Base-by-base conservation (phyloP, 331 rosid species). In the Prunus yedoensis region DNA sequence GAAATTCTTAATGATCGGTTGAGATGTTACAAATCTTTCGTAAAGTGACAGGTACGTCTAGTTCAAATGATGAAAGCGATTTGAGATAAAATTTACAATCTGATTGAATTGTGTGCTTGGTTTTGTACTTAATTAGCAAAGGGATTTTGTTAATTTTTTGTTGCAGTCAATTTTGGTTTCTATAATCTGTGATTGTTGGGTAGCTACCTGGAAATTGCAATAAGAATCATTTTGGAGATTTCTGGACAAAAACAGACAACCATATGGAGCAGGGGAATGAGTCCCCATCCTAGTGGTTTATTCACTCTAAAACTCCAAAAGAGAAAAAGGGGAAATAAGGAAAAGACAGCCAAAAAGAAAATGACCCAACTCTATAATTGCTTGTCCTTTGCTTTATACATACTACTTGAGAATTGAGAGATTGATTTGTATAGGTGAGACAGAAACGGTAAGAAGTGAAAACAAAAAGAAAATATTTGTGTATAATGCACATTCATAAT, bases 281-380 rank as follows among this genome's bases (percentile, higher is more conserved):
- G 45, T 35, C n/a, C 51, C 27, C 59, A 70, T 27, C 59, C 77
- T 11, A 76, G 70, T 38, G 23, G 9, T 38, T 72, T 81, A 60
- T 71, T 76, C 77, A 54, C 61, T 80, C 53, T 2, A 62, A 49
- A 77, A 77, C 50, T 77, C 58, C 66, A 58, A 66, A 78, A 78
- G 62, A 45, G 21, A 69, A 38, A 74, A 62, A 52, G 63, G 3
- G 65, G 25, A 50, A 63, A 78, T 23, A 70, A 46, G 75, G 69
- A 77, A 49, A 75, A 54, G 69, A 82, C 78, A 76, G 61, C 25
- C 74, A 47, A 72, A 72, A 66, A 72, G 81, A 38, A 78, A 70
- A 73, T 49, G 84, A 52, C 80, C 79, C 78, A 65, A 27, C 74
- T 74, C 61, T 23, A 79, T 68, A 60, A 59, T 81, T 74, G 66